A percentile compares a stretch with the other conserved stretches of the same genome.
phyloP scores from a whole-genome alignment of 2,329 filamentous ascomycete genomes.

The Fusarium tricinctum region DNA sequence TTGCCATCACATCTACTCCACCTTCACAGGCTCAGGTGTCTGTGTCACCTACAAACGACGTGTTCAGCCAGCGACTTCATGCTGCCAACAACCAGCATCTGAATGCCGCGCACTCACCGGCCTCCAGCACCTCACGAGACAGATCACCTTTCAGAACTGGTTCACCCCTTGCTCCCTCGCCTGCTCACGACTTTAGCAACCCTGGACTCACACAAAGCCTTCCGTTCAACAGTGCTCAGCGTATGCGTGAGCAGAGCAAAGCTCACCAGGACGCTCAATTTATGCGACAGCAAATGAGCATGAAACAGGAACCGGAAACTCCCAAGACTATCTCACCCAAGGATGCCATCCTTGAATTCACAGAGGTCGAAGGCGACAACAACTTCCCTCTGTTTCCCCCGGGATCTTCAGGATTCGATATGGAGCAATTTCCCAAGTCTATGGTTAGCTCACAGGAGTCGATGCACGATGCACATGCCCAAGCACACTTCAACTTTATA shows the following conservation, averaged over 20 bases:
- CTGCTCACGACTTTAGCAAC: constrained; percentile 59
- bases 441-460: constrained; percentile 42
- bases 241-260: constrained; percentile 72
- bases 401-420: constrained; percentile 63
- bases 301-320: constrained; percentile 61
- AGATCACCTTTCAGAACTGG: constrained; percentile 85
- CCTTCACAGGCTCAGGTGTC: constrained; percentile 62
- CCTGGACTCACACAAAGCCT: constrained; percentile 38
- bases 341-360: constrained; percentile 89
- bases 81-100: constrained; percentile 82
- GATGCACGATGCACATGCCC: constrained; percentile 37
- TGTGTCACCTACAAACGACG: constrained; percentile 65
- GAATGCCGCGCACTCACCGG: constrained; percentile 68
- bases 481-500: constrained; percentile 51
- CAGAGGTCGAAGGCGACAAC: constrained; percentile 78
- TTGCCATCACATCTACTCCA: constrained; percentile 70
- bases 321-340: constrained; percentile 96
- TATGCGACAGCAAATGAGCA: constrained; percentile 58
- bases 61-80: constrained; percentile 82
- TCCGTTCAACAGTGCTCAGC: constrained; percentile 67
- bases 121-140: constrained; percentile 68
- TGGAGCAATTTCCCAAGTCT: constrained; percentile 58
- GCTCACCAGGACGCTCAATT: constrained; percentile 69
- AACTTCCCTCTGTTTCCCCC: constrained; percentile 81
- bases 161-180: constrained; percentile 70